Evolutionary conservation across 495 filamentous ascomycete genomes (phyloP).

Genomic region (Neurospora sp.): DNA sequence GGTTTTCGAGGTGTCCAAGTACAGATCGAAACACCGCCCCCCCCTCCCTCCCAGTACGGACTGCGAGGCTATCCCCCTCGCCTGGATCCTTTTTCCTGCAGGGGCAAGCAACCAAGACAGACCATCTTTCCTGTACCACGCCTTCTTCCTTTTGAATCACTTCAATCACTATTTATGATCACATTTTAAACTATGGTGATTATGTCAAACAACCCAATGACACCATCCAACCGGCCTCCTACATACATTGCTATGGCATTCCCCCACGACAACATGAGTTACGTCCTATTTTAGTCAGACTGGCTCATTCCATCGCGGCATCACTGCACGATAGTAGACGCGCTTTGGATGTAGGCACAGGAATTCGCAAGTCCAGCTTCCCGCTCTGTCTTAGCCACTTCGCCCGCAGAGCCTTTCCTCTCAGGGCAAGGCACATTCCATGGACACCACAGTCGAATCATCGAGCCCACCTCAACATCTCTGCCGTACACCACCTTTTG

Average conservation of each 20-base stretch:
- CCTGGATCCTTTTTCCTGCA: not conserved
- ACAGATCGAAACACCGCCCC: no score
- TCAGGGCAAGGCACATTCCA: not conserved
- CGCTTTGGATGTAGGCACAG: not conserved
- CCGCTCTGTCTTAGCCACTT: not conserved
- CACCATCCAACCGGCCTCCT: not conserved
- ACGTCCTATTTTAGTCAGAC: no score
- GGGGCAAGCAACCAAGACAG: not conserved
- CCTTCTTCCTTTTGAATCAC: not conserved
- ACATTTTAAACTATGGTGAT: not conserved
- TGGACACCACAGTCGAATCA: not conserved
- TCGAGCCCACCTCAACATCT: not conserved
- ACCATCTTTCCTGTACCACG: not conserved
- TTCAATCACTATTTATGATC: not conserved
- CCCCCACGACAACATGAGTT: no score
- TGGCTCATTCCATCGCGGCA: not conserved
- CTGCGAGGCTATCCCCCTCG: not conserved
- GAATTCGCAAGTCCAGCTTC: not conserved
- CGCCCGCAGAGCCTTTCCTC: not conserved
- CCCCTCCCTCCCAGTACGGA: not conserved
- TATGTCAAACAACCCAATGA: not conserved
- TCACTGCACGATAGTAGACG: not conserved
- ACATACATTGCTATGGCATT: not conserved
- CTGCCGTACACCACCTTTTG: not conserved
- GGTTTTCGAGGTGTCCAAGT: no score